Evolutionary conservation across 805 yeast genomes (phyloP), one percentile per base, ranked within the genome.

Genomic region (Nakazawaea ernobii): DNA sequence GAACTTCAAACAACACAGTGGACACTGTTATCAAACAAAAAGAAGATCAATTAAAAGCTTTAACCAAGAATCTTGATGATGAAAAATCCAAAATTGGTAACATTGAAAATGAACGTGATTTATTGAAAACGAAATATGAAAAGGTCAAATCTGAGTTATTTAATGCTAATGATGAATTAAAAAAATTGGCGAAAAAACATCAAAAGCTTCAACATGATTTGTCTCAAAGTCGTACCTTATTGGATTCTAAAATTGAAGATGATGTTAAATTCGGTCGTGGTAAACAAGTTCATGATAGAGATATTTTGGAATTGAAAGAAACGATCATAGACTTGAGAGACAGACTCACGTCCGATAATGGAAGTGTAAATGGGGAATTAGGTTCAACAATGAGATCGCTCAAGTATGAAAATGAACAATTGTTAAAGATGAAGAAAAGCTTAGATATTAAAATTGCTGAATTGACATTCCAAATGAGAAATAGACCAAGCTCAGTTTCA

Each of bases 151-250:
- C 48, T 10, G 64, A 69, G 36, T 50, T 65, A 33, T 45, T 47
- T 1, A 52, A 49, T 13, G 46, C 47, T 14, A 64, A 50, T 33
- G 43, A 56, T 9, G 68, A 60, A 29, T 53, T 47, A 39, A 53
- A 54, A 42, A 56, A 42, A 43, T 53, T 57, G 47, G 59, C 53
- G 35, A 53, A 49, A 52, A 66, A 56, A 49, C 68, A 60, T 46
- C 64, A 60, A 44, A 68, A 67, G 42, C 59, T 80, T 24, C 75
- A 77, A 51, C 71, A 69, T 35, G 78, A 75, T 41, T 71, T 73
- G 6, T 59, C 55, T 39, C 72, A 72, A 51, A 69, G 75, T 7
- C 67, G 65, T 39, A 63, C 64, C 4, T 53, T 75, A 8, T 56
- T 74, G 33, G 73, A 73, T 43, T 66, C 66, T 35, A 71, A 67